Conservation (phyloP, 2,329 filamentous ascomycete species). For the Meredithiella fracta region DNA sequence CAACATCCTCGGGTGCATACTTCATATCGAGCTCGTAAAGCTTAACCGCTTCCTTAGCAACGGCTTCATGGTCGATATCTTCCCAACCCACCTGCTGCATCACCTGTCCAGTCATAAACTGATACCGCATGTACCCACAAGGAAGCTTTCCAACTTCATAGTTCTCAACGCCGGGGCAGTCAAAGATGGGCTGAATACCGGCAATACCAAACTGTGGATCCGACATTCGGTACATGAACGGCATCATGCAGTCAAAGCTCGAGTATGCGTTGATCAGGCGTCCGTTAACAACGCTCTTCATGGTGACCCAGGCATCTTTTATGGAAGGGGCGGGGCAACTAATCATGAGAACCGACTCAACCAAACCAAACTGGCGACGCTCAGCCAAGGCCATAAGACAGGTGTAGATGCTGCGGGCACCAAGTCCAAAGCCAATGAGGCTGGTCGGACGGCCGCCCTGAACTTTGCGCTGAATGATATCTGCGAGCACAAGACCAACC, state of each 20-base stretch:
- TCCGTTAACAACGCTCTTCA: constrained; percentile 65
- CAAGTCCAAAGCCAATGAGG: constrained; percentile 67
- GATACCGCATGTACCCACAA: constrained; percentile 54
- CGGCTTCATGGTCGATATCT: constrained; percentile 33
- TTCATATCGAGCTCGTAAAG: constrained; percentile 22
- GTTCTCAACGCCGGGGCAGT: constrained; percentile 50
- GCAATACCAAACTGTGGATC: constrained; percentile 72
- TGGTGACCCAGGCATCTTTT: constrained; percentile 54
- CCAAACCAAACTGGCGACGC: constrained; percentile 63
- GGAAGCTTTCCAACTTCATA: constrained; percentile 49
- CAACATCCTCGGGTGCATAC: constrained; percentile 19
- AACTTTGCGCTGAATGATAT: constrained; percentile 64
- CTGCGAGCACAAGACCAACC: constrained; percentile 53
- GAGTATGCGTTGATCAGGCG: constrained; percentile 85
- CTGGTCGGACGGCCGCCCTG: constrained; percentile 71
- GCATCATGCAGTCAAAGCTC: constrained; percentile 72
- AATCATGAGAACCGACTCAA: constrained; percentile 76
- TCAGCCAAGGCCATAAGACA: constrained; percentile 70
- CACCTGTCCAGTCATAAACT: constrained; percentile 48
- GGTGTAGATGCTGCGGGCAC: constrained; percentile 66
- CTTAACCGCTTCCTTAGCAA: constrained; percentile 19
- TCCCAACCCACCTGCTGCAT: constrained; percentile 53
- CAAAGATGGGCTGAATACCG: constrained; percentile 58
- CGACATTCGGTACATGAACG: constrained; percentile 70
- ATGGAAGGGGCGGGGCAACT: constrained; percentile 65